Base-by-base conservation (phyloP, 768 basidiomycete species). In the Lactarius hatsudake region DNA sequence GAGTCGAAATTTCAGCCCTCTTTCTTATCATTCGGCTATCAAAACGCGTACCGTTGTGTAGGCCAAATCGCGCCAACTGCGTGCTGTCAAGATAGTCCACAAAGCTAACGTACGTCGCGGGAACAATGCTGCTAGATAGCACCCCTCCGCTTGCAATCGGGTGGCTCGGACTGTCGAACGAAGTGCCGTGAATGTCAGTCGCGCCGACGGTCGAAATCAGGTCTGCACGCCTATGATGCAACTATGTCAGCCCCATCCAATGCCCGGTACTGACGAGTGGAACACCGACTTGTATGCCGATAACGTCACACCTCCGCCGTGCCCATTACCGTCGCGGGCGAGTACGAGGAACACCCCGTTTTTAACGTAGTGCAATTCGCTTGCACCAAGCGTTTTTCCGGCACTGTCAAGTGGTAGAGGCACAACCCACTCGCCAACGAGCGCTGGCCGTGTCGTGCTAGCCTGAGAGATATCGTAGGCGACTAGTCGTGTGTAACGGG, bases 381-480 rank as follows among this genome's bases (percentile, higher is more conserved):
- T 87, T 58, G 80, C 78, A 3, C 78, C 81, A 59, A 78, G 74
- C 0, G 86, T 81, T 48, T 87, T 85, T 10, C 79, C 80, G 59
- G 83, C 83, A 20, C 74, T 78, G 74, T 80, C 84, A 26, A 80
- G 78, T 0, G 86, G 86, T 1, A 87, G 76, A 17, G 84, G 85
- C 17, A 87, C 84, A 30, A 86, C 81, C 79, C 81, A 88, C 76
- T 88, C 86, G 10, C 84, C 86, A 12, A 80, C 73, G 12, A 88
- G 75, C 13, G 67, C 67, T 0, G 85, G 80, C 12, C 72, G 74
- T 10, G 71, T 59, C 0, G 60, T 61, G 0, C 72, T 64, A 0
- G 78, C 73, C 43, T 77, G 71, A 1, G 80, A 76, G 45, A 88
- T 75, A 71, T 88, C 78, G 68, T 82, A 90, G 0, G 82, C 83